A percentile compares a stretch with the other conserved stretches of the same genome.
phyloP scores from a whole-genome alignment of 805 yeast species.

The Isabelozyma heimii region DNA sequence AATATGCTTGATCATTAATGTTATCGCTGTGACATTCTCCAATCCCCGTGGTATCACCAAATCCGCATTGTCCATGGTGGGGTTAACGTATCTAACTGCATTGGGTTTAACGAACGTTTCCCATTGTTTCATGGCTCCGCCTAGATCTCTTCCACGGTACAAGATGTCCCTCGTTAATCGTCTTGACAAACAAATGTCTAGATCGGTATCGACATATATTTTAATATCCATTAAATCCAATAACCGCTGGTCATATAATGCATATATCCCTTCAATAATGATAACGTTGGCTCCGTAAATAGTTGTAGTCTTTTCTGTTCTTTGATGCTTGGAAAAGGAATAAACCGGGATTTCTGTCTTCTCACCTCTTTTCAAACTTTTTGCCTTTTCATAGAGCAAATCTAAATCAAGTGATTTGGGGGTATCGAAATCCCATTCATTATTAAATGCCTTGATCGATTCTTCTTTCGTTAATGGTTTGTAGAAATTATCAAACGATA shows the following conservation, averaged over 20 bases:
- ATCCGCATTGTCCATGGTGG: conserved; percentile 79
- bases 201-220: conserved; percentile 89
- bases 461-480: conserved; percentile 66
- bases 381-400: conserved; percentile 59
- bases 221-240: conserved; percentile 78
- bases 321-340: conserved; percentile 71
- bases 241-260: conserved; percentile 68
- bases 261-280: conserved; percentile 87
- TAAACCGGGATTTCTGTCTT: conserved; percentile 42
- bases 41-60: conserved; percentile 88
- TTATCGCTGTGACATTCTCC: conserved; percentile 77
- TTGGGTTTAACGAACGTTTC: conserved; percentile 88
- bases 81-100: conserved; percentile 70
- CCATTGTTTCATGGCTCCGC: conserved; percentile 88
- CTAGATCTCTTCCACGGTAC: conserved; percentile 79
- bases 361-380: conserved; percentile 65
- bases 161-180: conserved; percentile 83
- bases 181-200: conserved; percentile 89
- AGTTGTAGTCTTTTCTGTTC: conserved; percentile 62
- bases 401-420: conserved; percentile 87
- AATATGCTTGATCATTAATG: conserved; percentile 76
- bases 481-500: conserved; percentile 91
- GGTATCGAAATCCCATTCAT: conserved; percentile 81
- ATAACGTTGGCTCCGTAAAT: conserved; percentile 94
- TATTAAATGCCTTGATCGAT: conserved; percentile 58